Base-by-base conservation (phyloP, 1,284 basidiomycete genomes). In the Sporisorium iseilematis-ciliati region DNA sequence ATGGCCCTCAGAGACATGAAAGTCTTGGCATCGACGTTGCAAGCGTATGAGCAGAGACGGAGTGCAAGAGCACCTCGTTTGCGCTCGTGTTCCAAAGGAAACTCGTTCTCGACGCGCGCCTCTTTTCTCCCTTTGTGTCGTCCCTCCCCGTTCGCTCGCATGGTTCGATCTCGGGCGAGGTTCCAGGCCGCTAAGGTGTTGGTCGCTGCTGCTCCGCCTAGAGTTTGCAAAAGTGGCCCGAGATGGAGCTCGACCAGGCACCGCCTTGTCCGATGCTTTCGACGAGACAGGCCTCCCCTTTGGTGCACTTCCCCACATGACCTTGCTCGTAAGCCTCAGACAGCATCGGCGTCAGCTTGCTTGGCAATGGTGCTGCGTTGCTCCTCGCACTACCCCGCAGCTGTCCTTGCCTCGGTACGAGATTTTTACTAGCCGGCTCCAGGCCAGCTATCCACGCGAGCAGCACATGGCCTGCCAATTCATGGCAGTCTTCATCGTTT, bases 301-400 rank as follows among this genome's bases (percentile, higher is more conserved):
- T 12, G 21, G n/a, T 31, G 48, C 26, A n/a, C n/a, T n/a, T 12
- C 35, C 29, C 26, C 56, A 57, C 56, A 57, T 57, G 56, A 57
- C 56, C 56, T 21, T 40, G 56, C 56, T 23, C n/a, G 23, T 48
- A 26, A 40, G 33, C 46, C 29, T 45, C 20, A 35, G 35, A 18
- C n/a, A 8, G 49, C 21, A 38, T 41, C 26, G 42, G 45, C 12
- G 38, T 16, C 20, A n/a, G 16, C 14, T 12, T 2, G 18, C 45
- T 26, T 46, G 25, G 35, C 52, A n/a, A 38, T 14, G 35, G 25
- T 23, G 35, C 20, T 40, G 21, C 16, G 3, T 38, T 26, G 50
- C 38, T 38, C 14, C 35, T 2, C 6, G 14, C 35, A 16, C 35
- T 16, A 38, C 35, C 35, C 41, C 54, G 3, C 20, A 33, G n/a